Percentiles rank a stretch among this genome's conserved stretches.
These are phyloP conservation scores for Fusarium setosum DNA, from an alignment of 2,329 filamentous ascomycete species.

Conservation along the genomic window DNA sequence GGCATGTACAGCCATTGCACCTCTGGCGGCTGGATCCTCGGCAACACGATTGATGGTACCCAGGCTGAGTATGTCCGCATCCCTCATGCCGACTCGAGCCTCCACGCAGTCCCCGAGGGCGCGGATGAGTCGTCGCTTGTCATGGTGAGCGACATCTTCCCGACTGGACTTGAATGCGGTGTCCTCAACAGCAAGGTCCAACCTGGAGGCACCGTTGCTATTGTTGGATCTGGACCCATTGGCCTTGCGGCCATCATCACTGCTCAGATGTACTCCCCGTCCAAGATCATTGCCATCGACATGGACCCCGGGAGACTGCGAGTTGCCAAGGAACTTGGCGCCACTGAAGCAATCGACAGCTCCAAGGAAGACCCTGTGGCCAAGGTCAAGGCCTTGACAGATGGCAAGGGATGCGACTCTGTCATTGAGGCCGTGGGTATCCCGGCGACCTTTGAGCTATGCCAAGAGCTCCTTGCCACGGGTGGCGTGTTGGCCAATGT, in stretches of 20 bases:
- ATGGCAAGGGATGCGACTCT: conserved; percentile 64
- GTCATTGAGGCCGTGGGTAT: conserved; percentile 70
- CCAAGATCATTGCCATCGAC: conserved; percentile 63
- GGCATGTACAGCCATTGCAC: conserved; percentile 65
- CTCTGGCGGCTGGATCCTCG: conserved; percentile 65
- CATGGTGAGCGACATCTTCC: conserved; percentile 66
- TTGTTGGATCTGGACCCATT: conserved; percentile 67
- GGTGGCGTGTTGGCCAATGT: conserved; percentile 68
- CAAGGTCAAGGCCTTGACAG: conserved; percentile 56
- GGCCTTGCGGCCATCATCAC: conserved; percentile 67
- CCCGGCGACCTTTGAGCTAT: conserved; percentile 63
- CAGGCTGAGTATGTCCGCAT: conserved; percentile 68
- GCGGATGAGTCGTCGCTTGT: conserved; percentile 57
- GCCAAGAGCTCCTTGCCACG: conserved; percentile 63
- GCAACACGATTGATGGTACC: conserved; percentile 63
- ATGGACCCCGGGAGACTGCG: conserved; percentile 59
- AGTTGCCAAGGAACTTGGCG: conserved; percentile 60
- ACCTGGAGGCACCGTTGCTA: conserved; percentile 62
- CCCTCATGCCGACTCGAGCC: conserved; percentile 60
- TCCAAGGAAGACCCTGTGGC: conserved; percentile 49
- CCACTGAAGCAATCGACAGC: conserved; percentile 57
- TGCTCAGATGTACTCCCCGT: conserved; percentile 64
- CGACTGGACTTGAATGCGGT: conserved; percentile 67
- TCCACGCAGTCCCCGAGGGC: conserved; percentile 56
- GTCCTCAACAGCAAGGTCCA: conserved; percentile 62